These are phyloP conservation scores for Martiniozyma abietophila DNA, from an alignment of 805 yeast species.

Conservation along the genomic window DNA sequence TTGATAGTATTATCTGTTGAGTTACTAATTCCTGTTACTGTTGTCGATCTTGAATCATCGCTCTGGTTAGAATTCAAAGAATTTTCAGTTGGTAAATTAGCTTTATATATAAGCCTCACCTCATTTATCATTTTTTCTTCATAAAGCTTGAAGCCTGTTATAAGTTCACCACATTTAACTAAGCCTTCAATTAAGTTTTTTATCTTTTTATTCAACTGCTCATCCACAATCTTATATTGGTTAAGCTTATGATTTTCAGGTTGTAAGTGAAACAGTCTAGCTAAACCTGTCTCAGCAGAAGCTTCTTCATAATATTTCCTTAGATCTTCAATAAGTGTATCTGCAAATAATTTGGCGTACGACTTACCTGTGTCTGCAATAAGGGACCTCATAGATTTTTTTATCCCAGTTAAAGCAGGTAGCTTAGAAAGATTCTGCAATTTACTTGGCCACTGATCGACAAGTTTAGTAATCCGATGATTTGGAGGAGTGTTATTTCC, in stretches of 20 bases:
- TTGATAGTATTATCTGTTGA: too few species aligned
- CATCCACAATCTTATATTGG: neutral
- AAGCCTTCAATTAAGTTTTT: slow-evolving; percentile 49
- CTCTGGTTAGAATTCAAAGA: slow-evolving; percentile 12
- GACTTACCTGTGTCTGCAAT: slow-evolving; percentile 60
- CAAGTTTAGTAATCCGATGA: slow-evolving; percentile 23
- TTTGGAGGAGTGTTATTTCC: slow-evolving; percentile 37
- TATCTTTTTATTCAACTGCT: neutral
- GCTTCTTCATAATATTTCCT: slow-evolving; percentile 43
- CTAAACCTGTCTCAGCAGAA: too few species aligned
- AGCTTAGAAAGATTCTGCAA: slow-evolving; percentile 34
- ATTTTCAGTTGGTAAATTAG: slow-evolving; percentile 47
- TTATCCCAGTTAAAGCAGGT: slow-evolving; percentile 41
- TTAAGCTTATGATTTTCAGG: slow-evolving; percentile 3
- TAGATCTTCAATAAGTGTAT: slow-evolving; percentile 51
- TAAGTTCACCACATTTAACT: slow-evolving; percentile 50
- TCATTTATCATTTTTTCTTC: slow-evolving; percentile 64
- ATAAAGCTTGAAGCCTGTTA: slow-evolving; percentile 52
- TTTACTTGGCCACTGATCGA: slow-evolving; percentile 36
- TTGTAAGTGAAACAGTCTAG: slow-evolving; percentile 13
- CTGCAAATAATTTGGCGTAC: slow-evolving; percentile 50
- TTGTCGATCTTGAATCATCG: slow-evolving; percentile 20
- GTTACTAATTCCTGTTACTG: slow-evolving; percentile 17
- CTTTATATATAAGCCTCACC: slow-evolving; percentile 61
- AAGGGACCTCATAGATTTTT: slow-evolving; percentile 44